These are phyloP conservation scores for Nakazawaea pomicola DNA, from an alignment of 805 yeast genomes.

Conservation along the genomic window DNA sequence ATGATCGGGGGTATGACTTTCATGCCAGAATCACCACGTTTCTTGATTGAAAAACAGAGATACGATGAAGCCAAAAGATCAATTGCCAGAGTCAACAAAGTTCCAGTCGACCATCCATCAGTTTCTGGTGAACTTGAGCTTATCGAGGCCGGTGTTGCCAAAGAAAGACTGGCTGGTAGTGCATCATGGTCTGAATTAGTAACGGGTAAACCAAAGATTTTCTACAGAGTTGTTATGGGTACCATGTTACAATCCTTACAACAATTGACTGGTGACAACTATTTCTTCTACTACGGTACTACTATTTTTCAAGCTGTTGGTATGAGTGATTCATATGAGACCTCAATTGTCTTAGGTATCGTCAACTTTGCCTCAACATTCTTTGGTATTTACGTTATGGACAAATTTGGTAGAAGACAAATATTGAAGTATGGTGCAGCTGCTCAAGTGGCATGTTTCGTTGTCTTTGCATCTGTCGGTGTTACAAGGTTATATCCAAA, in stretches of 20 bases:
- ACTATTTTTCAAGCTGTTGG: slow-evolving; percentile 58
- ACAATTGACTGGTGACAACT: slow-evolving; percentile 61
- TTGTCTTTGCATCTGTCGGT: slow-evolving; percentile 59
- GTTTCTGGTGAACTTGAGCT: slow-evolving; percentile 48
- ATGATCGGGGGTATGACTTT: slow-evolving; percentile 46
- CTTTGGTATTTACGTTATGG: slow-evolving; percentile 47
- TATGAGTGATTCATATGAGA: slow-evolving; percentile 47
- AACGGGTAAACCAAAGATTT: slow-evolving; percentile 59
- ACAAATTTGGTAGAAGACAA: slow-evolving; percentile 48
- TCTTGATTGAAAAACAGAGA: slow-evolving; percentile 44
- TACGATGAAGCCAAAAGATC: slow-evolving; percentile 50
- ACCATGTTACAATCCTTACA: slow-evolving; percentile 54
- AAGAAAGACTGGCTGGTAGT: slow-evolving; percentile 56
- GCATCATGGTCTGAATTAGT: slow-evolving; percentile 63
- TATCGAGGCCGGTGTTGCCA: slow-evolving; percentile 56
- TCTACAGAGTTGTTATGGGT: slow-evolving; percentile 53
- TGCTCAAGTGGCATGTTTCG: slow-evolving; percentile 51
- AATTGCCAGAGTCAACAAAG: slow-evolving; percentile 55
- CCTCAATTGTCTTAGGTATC: slow-evolving; percentile 55
- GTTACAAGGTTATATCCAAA: slow-evolving; percentile 38
- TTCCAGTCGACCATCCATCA: slow-evolving; percentile 46
- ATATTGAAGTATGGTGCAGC: slow-evolving; percentile 46
- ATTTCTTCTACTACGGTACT: slow-evolving; percentile 64
- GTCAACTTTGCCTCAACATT: slow-evolving; percentile 55
- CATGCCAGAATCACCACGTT: slow-evolving; percentile 72